Percentiles rank a stretch among this genome's conserved stretches.
These are phyloP conservation scores for Termitomyces titanicus DNA, from an alignment of 768 basidiomycete genomes.

Conservation along the genomic window DNA sequence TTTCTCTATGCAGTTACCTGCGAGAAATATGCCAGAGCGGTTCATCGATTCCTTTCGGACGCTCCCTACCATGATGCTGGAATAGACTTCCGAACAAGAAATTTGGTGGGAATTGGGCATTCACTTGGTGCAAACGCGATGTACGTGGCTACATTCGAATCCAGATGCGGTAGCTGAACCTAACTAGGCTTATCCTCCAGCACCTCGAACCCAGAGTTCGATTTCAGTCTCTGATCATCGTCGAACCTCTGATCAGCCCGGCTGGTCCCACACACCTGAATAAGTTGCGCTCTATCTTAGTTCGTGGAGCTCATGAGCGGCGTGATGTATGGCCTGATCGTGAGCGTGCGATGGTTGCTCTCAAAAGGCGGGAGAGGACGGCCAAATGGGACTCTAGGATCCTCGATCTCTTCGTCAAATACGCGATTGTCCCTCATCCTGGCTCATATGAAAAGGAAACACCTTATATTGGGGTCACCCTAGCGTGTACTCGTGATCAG, in stretches of 20 bases:
- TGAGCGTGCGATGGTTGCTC: slow-evolving; percentile 33
- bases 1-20: slow-evolving; percentile 52
- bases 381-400: slow-evolving; percentile 52
- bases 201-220: slow-evolving; percentile 36
- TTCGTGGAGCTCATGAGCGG: slow-evolving; percentile 46
- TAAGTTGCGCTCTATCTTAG: slow-evolving; percentile 37
- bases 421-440: slow-evolving; percentile 16
- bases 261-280: slow-evolving; percentile 39
- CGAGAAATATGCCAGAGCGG: slow-evolving; percentile 57
- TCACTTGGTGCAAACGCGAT: slow-evolving; percentile 65
- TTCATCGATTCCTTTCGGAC: slow-evolving; percentile 50
- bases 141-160: slow-evolving; percentile 33
- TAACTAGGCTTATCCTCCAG: slow-evolving; percentile 50
- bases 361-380: slow-evolving; percentile 31
- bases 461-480: slow-evolving; percentile 30
- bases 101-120: slow-evolving; percentile 63
- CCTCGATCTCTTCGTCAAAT: slow-evolving; percentile 49
- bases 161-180: not conserved
- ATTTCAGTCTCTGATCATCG: slow-evolving; percentile 52
- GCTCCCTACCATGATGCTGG: slow-evolving; percentile 33
- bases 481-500: slow-evolving; percentile 60
- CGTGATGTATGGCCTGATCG: slow-evolving; percentile 49
- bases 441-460: slow-evolving; percentile 5
- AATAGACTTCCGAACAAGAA: slow-evolving; percentile 46
- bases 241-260: slow-evolving; percentile 64